Conservation (phyloP, 495 filamentous ascomycete genomes). For the Pyrenopolyporus hunteri region DNA sequence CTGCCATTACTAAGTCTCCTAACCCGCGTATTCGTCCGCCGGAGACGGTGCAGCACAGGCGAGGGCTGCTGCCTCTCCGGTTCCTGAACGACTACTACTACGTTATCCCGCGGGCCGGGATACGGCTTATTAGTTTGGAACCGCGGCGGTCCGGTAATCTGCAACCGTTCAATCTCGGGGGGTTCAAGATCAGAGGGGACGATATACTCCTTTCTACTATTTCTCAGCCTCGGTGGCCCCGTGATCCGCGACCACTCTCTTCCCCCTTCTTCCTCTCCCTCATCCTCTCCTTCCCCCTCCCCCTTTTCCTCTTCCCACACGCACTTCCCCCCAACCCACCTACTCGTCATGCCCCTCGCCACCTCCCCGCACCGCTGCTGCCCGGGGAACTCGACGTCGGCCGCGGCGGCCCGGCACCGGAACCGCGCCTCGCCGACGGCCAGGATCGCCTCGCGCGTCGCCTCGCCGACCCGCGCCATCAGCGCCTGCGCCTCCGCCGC, state of each 20-base stretch:
- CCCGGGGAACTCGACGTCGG: constrained; percentile 22
- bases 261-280: not conserved
- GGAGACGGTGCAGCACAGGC: constrained; percentile 1
- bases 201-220: constrained; percentile 26
- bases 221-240: constrained; percentile 11
- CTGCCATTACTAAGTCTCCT: not conserved
- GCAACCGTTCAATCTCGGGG: too few relatives aligned
- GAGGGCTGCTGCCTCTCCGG: not conserved
- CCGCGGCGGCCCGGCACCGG: not conserved
- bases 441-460: not conserved
- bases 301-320: constrained; percentile 18
- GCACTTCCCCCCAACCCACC: constrained; percentile 26
- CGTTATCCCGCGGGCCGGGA: constrained; percentile 12
- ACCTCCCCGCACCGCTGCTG: too few relatives aligned
- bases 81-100: not conserved
- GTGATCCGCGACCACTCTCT: not conserved
- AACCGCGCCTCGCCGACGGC: constrained; percentile 8
- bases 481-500: not conserved
- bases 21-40: constrained; percentile 8
- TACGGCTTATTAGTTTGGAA: constrained; percentile 26
- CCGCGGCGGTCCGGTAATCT: not conserved
- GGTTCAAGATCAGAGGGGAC: constrained; percentile 6
- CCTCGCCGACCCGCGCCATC: not conserved
- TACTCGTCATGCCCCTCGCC: constrained; percentile 4
- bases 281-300: not conserved